A percentile compares a stretch with the other conserved stretches of the same genome.
Conservation (phyloP, 1,284 basidiomycete species). For the Cutaneotrichosporon cyanovorans region DNA sequence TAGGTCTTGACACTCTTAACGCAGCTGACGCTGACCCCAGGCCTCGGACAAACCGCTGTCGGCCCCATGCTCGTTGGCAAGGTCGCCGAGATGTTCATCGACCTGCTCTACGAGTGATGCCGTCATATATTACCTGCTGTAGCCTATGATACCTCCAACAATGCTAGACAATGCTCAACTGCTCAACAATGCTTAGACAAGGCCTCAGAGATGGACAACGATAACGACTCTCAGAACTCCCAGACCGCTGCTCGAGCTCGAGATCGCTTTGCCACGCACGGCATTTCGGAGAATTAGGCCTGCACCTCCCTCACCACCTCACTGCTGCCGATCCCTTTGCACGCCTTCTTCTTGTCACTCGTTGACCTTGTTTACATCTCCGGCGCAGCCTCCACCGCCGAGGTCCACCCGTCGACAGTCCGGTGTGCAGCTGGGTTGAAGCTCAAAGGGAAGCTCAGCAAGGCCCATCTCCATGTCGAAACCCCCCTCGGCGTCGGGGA, state of each 20-base stretch:
- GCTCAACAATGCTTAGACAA: too few relatives aligned
- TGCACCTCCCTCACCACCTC: neutral
- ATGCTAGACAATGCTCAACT: too few relatives aligned
- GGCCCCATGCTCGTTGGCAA: constrained; percentile 84
- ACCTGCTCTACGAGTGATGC: constrained; percentile 68
- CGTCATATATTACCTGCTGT: too few relatives aligned
- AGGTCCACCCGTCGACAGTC: constrained; percentile 2
- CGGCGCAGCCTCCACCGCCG: constrained; percentile 7
- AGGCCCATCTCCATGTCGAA: too few relatives aligned
- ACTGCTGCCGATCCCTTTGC: neutral
- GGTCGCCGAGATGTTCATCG: constrained; percentile 71
- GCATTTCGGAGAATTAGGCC: constrained; percentile 5
- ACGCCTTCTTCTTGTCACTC: constrained; percentile 9
- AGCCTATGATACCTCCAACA: neutral
- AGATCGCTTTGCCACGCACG: neutral
- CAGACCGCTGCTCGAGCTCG: too few relatives aligned
- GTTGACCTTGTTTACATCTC: constrained; percentile 1
- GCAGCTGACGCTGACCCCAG: constrained; percentile 46
- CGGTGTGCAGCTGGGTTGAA: too few relatives aligned
- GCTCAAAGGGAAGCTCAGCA: too few relatives aligned
- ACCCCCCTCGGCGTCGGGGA: too few relatives aligned
- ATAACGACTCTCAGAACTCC: too few relatives aligned
- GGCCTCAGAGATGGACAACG: too few relatives aligned
- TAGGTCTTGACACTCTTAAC: constrained; percentile 45
- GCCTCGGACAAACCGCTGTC: constrained; percentile 76